phyloP scores from a whole-genome alignment of 352 stramenopile species.

The Phytophthora pinifolia region DNA sequence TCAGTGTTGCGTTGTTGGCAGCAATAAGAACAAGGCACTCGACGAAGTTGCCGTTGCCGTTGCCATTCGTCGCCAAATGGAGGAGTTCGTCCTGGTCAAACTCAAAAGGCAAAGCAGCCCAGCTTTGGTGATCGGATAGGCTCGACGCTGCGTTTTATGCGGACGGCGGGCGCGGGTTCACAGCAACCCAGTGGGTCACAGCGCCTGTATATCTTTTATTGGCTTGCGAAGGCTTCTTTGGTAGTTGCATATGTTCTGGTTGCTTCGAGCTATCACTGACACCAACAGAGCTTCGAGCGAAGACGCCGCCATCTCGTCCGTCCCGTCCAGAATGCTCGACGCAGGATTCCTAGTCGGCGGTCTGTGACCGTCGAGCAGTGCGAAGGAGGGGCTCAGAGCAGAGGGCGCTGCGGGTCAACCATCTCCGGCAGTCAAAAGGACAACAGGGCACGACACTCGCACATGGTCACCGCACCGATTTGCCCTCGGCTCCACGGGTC shows the following conservation, averaged over 20 bases:
- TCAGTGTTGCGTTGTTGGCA: too few relatives aligned
- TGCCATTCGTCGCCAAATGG: not conserved
- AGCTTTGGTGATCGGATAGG: slow-evolving; percentile 3
- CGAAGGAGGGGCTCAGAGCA: slow-evolving; percentile 3
- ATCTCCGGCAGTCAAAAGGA: not conserved
- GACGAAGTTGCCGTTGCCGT: not conserved
- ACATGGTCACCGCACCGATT: slow-evolving; percentile 14
- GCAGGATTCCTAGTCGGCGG: slow-evolving; percentile 13
- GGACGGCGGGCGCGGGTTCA: not conserved
- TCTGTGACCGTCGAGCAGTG: slow-evolving; percentile 4
- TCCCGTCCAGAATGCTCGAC: slow-evolving; percentile 1
- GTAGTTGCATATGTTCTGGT: too few relatives aligned
- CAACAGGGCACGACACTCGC: not conserved
- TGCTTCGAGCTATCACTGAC: too few relatives aligned
- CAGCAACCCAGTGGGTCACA: not conserved
- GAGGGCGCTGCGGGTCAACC: not conserved
- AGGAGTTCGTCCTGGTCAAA: slow-evolving; percentile 5
- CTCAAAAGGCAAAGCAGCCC: slow-evolving; percentile 11
- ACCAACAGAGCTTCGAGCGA: not conserved
- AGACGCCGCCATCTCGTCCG: not conserved
- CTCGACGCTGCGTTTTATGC: slow-evolving; percentile 9
- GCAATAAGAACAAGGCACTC: too few relatives aligned
- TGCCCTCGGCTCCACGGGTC: slow-evolving; percentile 5
- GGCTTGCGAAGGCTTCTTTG: too few relatives aligned
- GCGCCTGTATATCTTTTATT: too few relatives aligned